Evolutionary conservation across 2,329 filamentous ascomycete genomes (phyloP).

Genomic region (Calonectria honghensis): DNA sequence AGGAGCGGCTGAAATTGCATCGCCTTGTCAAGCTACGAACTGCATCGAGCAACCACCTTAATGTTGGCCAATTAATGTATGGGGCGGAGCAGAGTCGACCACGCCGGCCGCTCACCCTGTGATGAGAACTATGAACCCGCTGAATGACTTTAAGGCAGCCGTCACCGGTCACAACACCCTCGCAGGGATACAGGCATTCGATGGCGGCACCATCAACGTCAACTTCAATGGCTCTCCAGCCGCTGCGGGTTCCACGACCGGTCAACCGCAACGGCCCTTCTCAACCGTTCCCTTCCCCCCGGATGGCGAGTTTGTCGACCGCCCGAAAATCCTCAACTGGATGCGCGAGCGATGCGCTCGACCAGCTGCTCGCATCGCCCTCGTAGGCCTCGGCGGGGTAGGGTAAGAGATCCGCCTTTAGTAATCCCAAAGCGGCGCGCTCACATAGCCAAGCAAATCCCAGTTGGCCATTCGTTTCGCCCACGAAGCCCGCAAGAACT

Average conservation of each 20-base stretch:
- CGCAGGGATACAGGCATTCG: not conserved
- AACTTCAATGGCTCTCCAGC: not conserved
- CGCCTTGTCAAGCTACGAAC: not conserved
- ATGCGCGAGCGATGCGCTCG: not conserved
- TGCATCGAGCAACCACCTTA: not conserved
- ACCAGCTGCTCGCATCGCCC: slow-evolving; percentile 2
- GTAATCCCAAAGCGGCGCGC: not conserved
- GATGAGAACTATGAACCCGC: slow-evolving; percentile 18
- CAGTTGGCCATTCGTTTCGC: slow-evolving; percentile 1
- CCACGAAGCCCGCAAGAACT: not conserved
- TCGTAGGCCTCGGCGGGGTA: slow-evolving; percentile 24
- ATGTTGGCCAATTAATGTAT: not conserved
- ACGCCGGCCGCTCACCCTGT: not conserved
- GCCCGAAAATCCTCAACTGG: slow-evolving; percentile 1
- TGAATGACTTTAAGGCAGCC: slow-evolving; percentile 3
- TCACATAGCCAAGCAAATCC: not conserved
- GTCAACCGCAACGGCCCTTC: not conserved
- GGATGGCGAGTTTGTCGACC: slow-evolving; percentile 15
- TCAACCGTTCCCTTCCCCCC: slow-evolving; percentile 24
- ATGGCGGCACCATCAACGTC: slow-evolving; percentile 19
- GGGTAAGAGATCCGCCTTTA: slow-evolving; percentile 1
- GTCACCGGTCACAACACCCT: slow-evolving; percentile 8
- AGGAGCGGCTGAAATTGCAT: not conserved
- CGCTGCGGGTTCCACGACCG: not conserved
- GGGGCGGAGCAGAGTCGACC: not conserved